Evolutionary conservation across 2,329 filamentous ascomycete genomes (phyloP), one percentile per base, ranked within the genome.

Genomic region (Pestalotiopsis sp.): DNA sequence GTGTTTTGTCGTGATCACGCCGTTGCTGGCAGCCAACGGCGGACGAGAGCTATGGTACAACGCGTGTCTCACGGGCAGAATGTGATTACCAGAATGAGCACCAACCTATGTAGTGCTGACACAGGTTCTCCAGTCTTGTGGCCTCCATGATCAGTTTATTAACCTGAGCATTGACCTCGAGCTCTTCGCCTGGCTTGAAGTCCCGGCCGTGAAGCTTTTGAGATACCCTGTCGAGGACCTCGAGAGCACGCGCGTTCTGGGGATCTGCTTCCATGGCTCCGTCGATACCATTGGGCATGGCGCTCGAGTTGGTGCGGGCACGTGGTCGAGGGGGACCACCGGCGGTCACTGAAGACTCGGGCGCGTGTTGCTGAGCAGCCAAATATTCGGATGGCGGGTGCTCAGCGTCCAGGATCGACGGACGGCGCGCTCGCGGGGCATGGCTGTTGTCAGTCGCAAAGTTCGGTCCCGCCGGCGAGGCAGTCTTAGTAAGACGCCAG

Each of bases 91-190:
- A 98, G 87, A 98, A 98, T 82, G 93, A 97, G 82, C 95, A 98
- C 95, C 95, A 98, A 72, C 96, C 96, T 75, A 98, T 97, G 80
- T 98, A 99, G 84, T 98, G 96, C 85, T 98, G 96, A 79, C 96
- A 99, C 70, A 99, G 84, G 80, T 98, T 98, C 87, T 98, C 96
- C 75, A 98, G 85, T 77, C 96, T 98, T 6, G 96, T 99, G 25
- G 96, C 96, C 84, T 99, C 95, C 70, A 92, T 91, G 75, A 99
- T 92, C 75, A 99, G 84, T 80, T 97, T 95, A 81, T 97, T 95
- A 4, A 99, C 97, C 82, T 99, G 96, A 70, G 90, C 90, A 68
- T 93, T 90, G 25, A 97, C 91, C 68, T 91, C 91, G 71, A 99
- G 86, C 82, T 98, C 95, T 75, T 97, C 92, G 60, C 88, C 88